Conservation (phyloP, 2,329 filamentous ascomycete species). For the Fusarium acutatum region DNA sequence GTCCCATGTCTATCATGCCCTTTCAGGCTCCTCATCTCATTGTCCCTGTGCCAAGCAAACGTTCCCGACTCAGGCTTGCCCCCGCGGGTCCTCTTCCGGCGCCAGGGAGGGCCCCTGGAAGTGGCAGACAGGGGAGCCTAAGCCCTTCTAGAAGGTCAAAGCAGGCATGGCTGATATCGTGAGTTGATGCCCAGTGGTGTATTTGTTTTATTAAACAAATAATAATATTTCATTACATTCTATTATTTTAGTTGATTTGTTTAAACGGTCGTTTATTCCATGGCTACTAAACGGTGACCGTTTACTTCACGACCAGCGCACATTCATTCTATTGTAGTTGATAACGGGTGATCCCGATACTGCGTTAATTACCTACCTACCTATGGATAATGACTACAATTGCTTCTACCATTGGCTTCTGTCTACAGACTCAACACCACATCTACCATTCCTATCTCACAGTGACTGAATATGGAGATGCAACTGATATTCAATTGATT, state of each 20-base stretch:
- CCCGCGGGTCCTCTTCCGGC: constrained; percentile 38
- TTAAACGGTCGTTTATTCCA: constrained; percentile 26
- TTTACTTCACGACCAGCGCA: background rate
- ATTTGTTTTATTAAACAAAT: constrained; percentile 25
- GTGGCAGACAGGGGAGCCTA: constrained; percentile 23
- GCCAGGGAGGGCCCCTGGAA: constrained; percentile 27
- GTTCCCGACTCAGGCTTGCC: constrained; percentile 26
- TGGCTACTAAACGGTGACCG: constrained; percentile 31
- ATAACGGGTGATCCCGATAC: background rate
- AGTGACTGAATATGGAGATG: background rate
- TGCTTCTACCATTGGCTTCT: background rate
- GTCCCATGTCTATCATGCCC: constrained; percentile 16
- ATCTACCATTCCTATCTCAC: background rate
- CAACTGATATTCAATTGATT: background rate
- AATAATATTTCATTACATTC: constrained; percentile 20
- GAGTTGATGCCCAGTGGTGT: constrained; percentile 21
- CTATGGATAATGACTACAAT: background rate
- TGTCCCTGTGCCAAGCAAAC: constrained; percentile 15
- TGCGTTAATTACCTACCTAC: background rate
- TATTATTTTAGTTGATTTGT: constrained; percentile 23
- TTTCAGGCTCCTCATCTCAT: background rate
- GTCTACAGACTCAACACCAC: background rate
- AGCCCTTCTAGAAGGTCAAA: constrained; percentile 39
- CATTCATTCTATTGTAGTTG: background rate
- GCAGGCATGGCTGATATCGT: constrained; percentile 21